A percentile compares a stretch with the other conserved stretches of the same genome.
Conservation (phyloP, 176 grass and related monocot species). For the Musa itinerans region DNA sequence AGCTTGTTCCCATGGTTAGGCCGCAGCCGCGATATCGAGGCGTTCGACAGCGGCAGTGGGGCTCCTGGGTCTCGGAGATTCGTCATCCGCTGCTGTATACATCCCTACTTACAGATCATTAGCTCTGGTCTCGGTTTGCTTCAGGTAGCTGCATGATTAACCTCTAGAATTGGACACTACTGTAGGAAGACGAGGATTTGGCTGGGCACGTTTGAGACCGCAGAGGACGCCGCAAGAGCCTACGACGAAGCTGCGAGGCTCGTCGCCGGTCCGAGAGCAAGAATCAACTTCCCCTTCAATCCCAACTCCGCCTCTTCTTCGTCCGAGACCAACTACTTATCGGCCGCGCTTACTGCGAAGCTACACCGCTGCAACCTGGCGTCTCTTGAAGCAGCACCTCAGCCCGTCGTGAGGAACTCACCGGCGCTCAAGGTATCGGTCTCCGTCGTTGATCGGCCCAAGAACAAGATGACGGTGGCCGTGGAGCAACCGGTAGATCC, state of each 20-base stretch:
- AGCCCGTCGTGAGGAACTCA: not conserved
- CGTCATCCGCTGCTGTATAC: conserved; percentile 7
- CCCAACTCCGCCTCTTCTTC: not conserved
- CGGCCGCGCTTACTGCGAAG: not conserved
- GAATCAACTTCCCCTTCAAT: conserved; percentile 9
- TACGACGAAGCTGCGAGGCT: conserved; percentile 16
- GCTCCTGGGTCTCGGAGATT: conserved; percentile 19
- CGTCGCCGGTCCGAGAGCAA: not conserved
- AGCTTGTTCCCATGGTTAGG: not conserved
- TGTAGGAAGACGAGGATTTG: conserved; percentile 21
- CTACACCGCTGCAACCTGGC: conserved; percentile 4
- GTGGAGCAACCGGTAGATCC: not conserved
- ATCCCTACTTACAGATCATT: not conserved
- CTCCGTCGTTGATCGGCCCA: not conserved
- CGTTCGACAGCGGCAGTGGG: conserved; percentile 8
- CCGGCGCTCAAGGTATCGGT: not conserved
- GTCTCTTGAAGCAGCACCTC: not conserved
- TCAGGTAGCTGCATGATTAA: not conserved
- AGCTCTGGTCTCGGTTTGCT: not conserved
- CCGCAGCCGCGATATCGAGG: conserved; percentile 3
- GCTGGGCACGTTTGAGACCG: conserved; percentile 18
- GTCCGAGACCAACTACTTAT: not conserved
- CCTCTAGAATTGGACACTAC: not conserved
- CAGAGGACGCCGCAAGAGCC: conserved; percentile 17
- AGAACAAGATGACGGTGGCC: not conserved